Conservation (phyloP, 2,329 filamentous ascomycete species). For the Neopestalotiopsis sp. region DNA sequence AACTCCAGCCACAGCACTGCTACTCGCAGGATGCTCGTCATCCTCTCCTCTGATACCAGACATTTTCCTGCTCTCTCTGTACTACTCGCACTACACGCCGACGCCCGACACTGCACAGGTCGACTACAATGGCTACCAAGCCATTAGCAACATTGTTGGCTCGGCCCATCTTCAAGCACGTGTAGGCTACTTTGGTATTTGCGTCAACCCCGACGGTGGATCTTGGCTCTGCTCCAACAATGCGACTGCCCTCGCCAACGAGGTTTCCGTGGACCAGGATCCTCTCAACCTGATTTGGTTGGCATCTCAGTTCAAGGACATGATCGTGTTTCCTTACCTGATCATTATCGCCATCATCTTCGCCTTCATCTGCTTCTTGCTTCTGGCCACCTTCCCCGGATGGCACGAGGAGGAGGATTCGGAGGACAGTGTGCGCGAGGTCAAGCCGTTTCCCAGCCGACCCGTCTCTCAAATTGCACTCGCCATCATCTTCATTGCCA, state of each 20-base stretch:
- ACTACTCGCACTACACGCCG: constrained; percentile 88
- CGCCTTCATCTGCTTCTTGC: constrained; percentile 92
- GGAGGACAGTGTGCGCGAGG: constrained; percentile 82
- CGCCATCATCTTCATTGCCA: constrained; percentile 84
- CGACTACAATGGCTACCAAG: constrained; percentile 83
- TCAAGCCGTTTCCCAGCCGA: constrained; percentile 91
- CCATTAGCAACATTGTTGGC: constrained; percentile 89
- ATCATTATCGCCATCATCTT: constrained; percentile 98
- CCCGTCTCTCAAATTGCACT: constrained; percentile 92
- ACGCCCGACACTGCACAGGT: constrained; percentile 86
- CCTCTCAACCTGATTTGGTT: constrained; percentile 98
- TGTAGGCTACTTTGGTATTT: constrained; percentile 98
- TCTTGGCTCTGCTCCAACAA: constrained; percentile 97
- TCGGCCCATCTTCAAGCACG: constrained; percentile 84
- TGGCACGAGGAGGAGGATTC: constrained; percentile 93
- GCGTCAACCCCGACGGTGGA: constrained; percentile 88
- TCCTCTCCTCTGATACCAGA: constrained; percentile 92
- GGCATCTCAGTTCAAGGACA: constrained; percentile 95
- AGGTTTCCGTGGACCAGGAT: constrained; percentile 89
- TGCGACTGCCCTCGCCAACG: constrained; percentile 87
- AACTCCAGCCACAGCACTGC: constrained; percentile 65
- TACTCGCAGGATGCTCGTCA: constrained; percentile 95
- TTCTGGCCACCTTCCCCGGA: constrained; percentile 94
- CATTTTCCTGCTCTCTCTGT: constrained; percentile 98
- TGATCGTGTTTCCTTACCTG: constrained; percentile 96